Evolutionary conservation across 768 basidiomycete species (phyloP), one percentile per base, ranked within the genome.

Genomic region (Termitomyces heimii): DNA sequence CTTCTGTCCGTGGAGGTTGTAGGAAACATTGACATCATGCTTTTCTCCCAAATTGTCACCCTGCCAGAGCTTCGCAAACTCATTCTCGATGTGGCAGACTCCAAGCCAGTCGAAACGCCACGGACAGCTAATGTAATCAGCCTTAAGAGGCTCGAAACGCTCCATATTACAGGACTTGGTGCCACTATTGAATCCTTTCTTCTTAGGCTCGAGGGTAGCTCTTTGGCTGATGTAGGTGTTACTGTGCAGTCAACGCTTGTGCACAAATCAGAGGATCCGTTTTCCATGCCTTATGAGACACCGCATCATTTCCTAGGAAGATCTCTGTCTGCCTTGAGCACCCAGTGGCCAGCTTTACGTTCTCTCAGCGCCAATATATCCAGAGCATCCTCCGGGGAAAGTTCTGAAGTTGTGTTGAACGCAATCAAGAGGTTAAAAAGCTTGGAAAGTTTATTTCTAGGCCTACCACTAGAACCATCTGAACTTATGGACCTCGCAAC

Each of bases 31-130:
- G 46, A 55, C 37, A 39, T 39, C 14, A 10, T 12, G 4, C 18
- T 47, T 28, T 55, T 55, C 48, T 4, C 24, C 8, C 9, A 55
- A 18, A 48, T 55, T 1, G 37, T 48, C 26, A 55, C 54, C 5
- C 45, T 55, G 22, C 54, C 54, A 26, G 24, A 47, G 16, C 37
- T 55, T 24, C 54, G 54, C 6, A 55, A 28, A 42, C 26, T 55
- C 20, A 24, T 16, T 8, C 4, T 55, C 28, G 9, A 55, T 26
- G 18, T 48, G 3, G 29, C 26, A 2, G 54, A 55, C 37, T 47
- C 45, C n/a, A n/a, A n/a, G n/a, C n/a, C n/a, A n/a, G n/a, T n/a
- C 1, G 35, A 29, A 12, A 14, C 24, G 3, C 54, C 46, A 16
- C 45, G 46, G 7, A 37, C 46, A 1, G 20, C 34, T 18, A 26